Conservation (phyloP, 2,329 filamentous ascomycete species). For the Aspergillus caelatus region DNA sequence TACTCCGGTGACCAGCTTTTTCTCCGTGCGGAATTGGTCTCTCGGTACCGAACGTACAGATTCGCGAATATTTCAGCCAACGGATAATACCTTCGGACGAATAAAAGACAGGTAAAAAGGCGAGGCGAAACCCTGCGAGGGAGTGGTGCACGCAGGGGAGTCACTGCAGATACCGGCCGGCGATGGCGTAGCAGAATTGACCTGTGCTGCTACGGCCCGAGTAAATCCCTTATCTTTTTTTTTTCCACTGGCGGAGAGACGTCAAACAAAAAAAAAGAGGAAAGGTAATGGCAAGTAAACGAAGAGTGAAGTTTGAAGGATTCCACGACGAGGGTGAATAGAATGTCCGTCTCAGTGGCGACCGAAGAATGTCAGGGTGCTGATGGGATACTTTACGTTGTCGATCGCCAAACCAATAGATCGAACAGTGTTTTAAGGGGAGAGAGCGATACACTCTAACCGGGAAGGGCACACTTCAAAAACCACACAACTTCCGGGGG, state of each 20-base stretch:
- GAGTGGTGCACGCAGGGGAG: conserved; percentile 12
- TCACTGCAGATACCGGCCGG: conserved; percentile 26
- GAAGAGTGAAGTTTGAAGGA: conserved; percentile 6
- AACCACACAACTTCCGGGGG: conserved; percentile 20
- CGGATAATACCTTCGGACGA: not conserved
- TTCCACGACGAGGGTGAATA: conserved; percentile 4
- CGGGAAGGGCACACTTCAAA: conserved; percentile 26
- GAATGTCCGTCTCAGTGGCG: conserved; percentile 13
- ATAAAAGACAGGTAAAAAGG: conserved; percentile 11
- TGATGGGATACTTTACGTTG: conserved; percentile 17
- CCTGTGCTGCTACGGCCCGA: conserved; percentile 20
- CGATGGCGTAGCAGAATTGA: conserved; percentile 26
- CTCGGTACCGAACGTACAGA: conserved; percentile 6
- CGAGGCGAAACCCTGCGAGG: conserved; percentile 16
- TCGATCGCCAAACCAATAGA: conserved; percentile 21
- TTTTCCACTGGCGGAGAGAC: not conserved
- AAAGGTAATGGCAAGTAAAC: conserved; percentile 4
- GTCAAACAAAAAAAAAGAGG: not conserved
- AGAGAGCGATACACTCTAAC: conserved; percentile 26
- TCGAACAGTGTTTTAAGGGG: conserved; percentile 26
- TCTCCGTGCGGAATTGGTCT: conserved; percentile 5
- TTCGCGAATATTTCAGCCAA: not conserved
- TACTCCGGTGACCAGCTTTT: conserved; percentile 5
- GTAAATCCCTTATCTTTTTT: conserved; percentile 3
- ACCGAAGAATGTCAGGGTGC: conserved; percentile 18